Percentiles rank a stretch among this genome's conserved stretches.
These are phyloP conservation scores for Leccinum broughii DNA, from an alignment of 768 basidiomycete species.

Conservation along the genomic window DNA sequence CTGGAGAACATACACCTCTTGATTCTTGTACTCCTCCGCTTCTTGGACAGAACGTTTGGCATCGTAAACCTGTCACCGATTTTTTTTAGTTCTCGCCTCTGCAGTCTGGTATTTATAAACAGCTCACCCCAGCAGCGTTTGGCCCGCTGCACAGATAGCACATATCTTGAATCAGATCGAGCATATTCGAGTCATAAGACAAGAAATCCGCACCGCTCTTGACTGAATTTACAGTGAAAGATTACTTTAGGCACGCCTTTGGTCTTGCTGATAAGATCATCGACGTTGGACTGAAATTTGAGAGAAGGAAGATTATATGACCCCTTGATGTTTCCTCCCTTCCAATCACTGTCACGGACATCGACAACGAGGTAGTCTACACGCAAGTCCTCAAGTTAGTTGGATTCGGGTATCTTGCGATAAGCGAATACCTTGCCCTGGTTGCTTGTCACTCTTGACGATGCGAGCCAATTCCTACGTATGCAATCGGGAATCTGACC, in stretches of 20 bases:
- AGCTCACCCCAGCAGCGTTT: conserved; percentile 66
- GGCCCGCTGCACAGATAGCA: conserved; percentile 56
- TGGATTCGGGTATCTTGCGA: background rate
- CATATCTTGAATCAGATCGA: background rate
- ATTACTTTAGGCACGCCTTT: conserved; percentile 64
- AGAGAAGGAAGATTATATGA: conserved; percentile 62
- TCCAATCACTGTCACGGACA: conserved; percentile 81
- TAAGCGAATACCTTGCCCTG: conserved; percentile 39
- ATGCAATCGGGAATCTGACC: conserved; percentile 13
- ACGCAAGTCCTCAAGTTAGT: background rate
- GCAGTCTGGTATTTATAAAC: conserved; percentile 2
- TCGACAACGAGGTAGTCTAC: conserved; percentile 75
- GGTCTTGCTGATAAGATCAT: conserved; percentile 57
- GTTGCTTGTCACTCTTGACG: conserved; percentile 63
- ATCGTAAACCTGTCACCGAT: conserved; percentile 56
- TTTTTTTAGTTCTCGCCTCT: conserved; percentile 8
- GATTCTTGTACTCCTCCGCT: conserved; percentile 43
- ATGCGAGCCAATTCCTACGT: conserved; percentile 65
- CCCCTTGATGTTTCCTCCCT: conserved; percentile 76
- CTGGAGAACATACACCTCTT: conserved; percentile 64
- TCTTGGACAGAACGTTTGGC: conserved; percentile 52
- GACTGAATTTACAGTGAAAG: conserved; percentile 80
- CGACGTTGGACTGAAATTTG: conserved; percentile 56
- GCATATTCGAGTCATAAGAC: background rate
- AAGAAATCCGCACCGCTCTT: conserved; percentile 57